Conservation (phyloP, 805 yeast genomes). For the Sugiyamaella valdiviana region DNA sequence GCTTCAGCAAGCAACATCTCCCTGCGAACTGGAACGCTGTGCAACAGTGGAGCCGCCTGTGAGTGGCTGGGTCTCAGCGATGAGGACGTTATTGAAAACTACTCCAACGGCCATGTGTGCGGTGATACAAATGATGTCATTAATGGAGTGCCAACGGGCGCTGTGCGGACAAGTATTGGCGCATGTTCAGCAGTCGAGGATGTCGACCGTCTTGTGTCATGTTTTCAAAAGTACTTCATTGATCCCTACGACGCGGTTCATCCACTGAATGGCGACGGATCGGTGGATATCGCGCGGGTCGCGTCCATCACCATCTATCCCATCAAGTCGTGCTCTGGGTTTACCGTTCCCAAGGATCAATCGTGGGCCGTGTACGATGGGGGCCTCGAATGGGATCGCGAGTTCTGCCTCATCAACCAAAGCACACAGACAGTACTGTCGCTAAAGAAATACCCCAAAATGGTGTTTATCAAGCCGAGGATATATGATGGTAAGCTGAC, state of each 20-base stretch:
- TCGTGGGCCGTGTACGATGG: conserved; percentile 29
- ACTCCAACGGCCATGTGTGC: conserved; percentile 37
- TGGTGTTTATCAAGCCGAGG: conserved; percentile 35
- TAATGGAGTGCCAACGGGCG: conserved; percentile 38
- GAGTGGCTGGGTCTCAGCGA: conserved; percentile 26
- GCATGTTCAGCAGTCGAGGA: conserved; percentile 35
- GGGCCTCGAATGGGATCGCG: conserved; percentile 39
- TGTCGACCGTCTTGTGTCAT: conserved; percentile 28
- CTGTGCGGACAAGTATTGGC: conserved; percentile 38
- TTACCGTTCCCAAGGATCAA: conserved; percentile 21
- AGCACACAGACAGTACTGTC: conserved; percentile 27
- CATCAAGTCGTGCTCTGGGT: conserved; percentile 40
- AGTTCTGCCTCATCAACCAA: conserved; percentile 34
- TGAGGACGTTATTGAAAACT: conserved; percentile 28
- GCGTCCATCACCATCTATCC: conserved; percentile 34
- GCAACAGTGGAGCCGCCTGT: conserved; percentile 39
- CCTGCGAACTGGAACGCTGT: conserved; percentile 39
- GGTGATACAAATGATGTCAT: conserved; percentile 39
- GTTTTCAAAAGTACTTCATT: conserved; percentile 26
- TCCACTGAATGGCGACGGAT: background rate
- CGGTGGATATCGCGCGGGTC: conserved; percentile 13
- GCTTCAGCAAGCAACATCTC: conserved; percentile 31
- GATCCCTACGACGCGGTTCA: conserved; percentile 11
- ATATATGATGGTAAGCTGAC: conserved; percentile 18
- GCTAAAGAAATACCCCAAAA: conserved; percentile 32